Conservation (phyloP, 1,284 basidiomycete genomes). For the Boletus sp. region DNA sequence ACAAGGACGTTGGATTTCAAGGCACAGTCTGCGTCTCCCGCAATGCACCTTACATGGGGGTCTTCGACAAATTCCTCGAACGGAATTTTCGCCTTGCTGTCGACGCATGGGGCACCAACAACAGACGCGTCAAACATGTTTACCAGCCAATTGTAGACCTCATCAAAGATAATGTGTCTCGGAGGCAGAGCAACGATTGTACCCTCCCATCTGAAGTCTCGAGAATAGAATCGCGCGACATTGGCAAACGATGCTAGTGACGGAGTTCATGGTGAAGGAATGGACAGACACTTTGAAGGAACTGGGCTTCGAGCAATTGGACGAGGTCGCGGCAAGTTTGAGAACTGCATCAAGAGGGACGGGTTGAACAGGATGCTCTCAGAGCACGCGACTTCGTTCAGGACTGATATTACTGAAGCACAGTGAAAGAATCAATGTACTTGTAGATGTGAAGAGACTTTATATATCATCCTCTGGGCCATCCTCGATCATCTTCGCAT, state of each 20-base stretch:
- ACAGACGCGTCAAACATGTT: too few relatives aligned
- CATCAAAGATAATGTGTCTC: too few relatives aligned
- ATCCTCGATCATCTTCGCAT: conserved; percentile 88
- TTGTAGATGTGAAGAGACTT: background rate
- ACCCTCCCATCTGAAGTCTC: background rate
- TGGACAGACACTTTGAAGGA: conserved; percentile 60
- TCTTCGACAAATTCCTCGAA: too few relatives aligned
- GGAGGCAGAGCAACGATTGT: too few relatives aligned
- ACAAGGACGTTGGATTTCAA: background rate
- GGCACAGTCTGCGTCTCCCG: background rate
- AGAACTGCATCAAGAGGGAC: conserved; percentile 29
- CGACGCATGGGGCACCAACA: too few relatives aligned
- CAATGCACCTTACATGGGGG: background rate
- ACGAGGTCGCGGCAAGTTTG: conserved; percentile 47
- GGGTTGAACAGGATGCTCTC: conserved; percentile 13
- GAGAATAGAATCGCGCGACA: background rate
- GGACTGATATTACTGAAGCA: background rate
- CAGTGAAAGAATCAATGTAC: background rate
- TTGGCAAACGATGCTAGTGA: conserved; percentile 38
- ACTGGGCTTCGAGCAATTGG: conserved; percentile 47
- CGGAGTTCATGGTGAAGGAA: conserved; percentile 57
- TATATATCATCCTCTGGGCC: conserved; percentile 25
- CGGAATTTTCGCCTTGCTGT: too few relatives aligned
- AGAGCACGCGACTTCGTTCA: background rate
- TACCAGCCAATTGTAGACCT: too few relatives aligned